A percentile compares a stretch with the other conserved stretches of the same genome.
phyloP scores from a whole-genome alignment of 2,329 filamentous ascomycete genomes.

The Fusarium anguioides region DNA sequence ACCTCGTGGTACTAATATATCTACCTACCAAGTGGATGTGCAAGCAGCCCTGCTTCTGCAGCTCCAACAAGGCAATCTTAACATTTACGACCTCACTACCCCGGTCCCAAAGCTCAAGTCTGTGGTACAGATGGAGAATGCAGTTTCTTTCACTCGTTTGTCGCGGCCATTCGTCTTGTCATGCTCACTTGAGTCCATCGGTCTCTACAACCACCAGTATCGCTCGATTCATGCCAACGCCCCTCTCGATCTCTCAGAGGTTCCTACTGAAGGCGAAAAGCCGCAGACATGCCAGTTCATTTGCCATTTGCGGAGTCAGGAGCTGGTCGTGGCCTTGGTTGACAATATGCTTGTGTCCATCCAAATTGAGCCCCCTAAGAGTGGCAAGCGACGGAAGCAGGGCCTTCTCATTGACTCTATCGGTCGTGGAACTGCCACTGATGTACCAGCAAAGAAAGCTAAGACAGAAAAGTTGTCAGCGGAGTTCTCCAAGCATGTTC shows the following conservation, averaged over 20 bases:
- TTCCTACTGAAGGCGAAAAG: conserved; percentile 51
- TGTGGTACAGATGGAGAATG: conserved; percentile 60
- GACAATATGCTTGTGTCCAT: conserved; percentile 73
- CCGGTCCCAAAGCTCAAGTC: conserved; percentile 71
- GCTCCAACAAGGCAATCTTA: conserved; percentile 64
- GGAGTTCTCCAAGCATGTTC: conserved; percentile 54
- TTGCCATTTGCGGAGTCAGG: conserved; percentile 73
- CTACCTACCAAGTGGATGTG: conserved; percentile 68
- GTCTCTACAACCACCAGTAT: conserved; percentile 77
- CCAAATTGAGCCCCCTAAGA: conserved; percentile 72
- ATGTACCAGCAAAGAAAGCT: conserved; percentile 50
- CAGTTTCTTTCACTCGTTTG: conserved; percentile 73
- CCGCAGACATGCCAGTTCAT: conserved; percentile 59
- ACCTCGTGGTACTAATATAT: conserved; percentile 18
- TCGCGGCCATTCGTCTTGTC: conserved; percentile 74
- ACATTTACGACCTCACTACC: conserved; percentile 71
- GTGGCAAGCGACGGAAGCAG: conserved; percentile 66
- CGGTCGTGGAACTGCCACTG: conserved; percentile 67
- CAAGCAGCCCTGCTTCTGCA: conserved; percentile 73
- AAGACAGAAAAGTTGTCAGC: conserved; percentile 47
- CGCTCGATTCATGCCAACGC: conserved; percentile 67
- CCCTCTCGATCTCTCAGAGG: conserved; percentile 57
- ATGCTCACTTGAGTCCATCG: conserved; percentile 66
- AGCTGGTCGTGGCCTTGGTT: conserved; percentile 73
- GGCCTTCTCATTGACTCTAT: conserved; percentile 79